phyloP scores from a whole-genome alignment of 306 rosid species.

The Cucurbita ficifolia region DNA sequence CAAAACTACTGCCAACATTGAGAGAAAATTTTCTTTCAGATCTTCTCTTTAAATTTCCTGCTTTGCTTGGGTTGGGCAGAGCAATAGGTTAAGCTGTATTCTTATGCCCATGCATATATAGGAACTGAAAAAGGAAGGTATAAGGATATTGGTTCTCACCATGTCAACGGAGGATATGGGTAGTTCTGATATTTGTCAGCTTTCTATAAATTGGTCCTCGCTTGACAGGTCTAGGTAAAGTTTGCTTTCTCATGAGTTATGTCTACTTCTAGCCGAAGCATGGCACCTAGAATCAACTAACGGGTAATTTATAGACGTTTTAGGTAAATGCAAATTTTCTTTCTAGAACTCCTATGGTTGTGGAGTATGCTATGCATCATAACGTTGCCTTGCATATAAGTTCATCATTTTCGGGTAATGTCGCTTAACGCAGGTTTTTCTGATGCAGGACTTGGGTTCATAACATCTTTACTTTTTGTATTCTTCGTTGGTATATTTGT shows the following conservation, averaged over 20 bases:
- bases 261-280: no score
- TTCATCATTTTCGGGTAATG: neutral
- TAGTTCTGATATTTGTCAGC: neutral
- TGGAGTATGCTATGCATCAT: neutral
- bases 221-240: neutral
- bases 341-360: neutral
- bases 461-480: slow-evolving; percentile 68
- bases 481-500: slow-evolving; percentile 79
- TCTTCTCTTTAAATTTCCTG: neutral
- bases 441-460: slow-evolving; percentile 83
- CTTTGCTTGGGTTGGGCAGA: neutral
- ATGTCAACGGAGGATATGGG: neutral
- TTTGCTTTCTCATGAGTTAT: neutral
- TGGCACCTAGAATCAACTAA: no score
- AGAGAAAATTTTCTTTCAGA: no score
- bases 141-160: neutral
- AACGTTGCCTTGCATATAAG: neutral
- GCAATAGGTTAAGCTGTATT: neutral
- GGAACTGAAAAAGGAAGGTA: neutral
- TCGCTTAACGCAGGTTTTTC: slow-evolving; percentile 15
- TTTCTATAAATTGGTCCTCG: neutral
- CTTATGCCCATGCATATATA: neutral
- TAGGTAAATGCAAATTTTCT: neutral
- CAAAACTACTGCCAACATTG: no score
- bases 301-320: neutral